Conservation (phyloP, 495 filamentous ascomycete species). For the Penicillium herquei region DNA sequence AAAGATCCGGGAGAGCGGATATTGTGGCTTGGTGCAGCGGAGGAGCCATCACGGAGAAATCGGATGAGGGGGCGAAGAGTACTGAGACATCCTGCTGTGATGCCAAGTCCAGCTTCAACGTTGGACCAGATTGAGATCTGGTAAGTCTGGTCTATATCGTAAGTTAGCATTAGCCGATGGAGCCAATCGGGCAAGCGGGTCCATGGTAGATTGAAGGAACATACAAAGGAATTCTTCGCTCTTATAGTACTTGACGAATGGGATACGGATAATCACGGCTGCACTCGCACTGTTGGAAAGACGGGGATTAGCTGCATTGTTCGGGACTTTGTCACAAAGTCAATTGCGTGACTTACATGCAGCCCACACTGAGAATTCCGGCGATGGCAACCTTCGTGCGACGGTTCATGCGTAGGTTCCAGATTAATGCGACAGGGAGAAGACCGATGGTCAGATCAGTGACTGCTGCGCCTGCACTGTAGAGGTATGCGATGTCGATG, state of each 20-base stretch:
- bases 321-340: constrained; percentile 1
- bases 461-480: constrained; percentile 33
- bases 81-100: constrained; percentile 40
- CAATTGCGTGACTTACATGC: constrained; percentile 22
- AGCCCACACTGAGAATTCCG: constrained; percentile 32
- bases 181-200: background rate
- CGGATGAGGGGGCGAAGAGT: constrained; percentile 39
- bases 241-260: constrained; percentile 29
- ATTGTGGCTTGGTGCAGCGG: constrained; percentile 13
- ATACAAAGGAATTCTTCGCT: constrained; percentile 31
- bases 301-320: constrained; percentile 3
- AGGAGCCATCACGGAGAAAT: constrained; percentile 28
- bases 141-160: constrained; percentile 26
- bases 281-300: constrained; percentile 25
- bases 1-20: constrained; percentile 16
- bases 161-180: background rate
- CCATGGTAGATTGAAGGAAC: background rate
- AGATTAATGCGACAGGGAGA: constrained; percentile 29
- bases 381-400: constrained; percentile 28
- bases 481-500: constrained; percentile 32
- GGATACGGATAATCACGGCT: constrained; percentile 37
- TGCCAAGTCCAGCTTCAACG: constrained; percentile 38
- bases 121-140: constrained; percentile 43
- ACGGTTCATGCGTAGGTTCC: constrained; percentile 29
- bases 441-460: constrained; percentile 39